Base-by-base conservation (phyloP, 2,329 filamentous ascomycete genomes). In the Beauveria rudraprayagi region DNA sequence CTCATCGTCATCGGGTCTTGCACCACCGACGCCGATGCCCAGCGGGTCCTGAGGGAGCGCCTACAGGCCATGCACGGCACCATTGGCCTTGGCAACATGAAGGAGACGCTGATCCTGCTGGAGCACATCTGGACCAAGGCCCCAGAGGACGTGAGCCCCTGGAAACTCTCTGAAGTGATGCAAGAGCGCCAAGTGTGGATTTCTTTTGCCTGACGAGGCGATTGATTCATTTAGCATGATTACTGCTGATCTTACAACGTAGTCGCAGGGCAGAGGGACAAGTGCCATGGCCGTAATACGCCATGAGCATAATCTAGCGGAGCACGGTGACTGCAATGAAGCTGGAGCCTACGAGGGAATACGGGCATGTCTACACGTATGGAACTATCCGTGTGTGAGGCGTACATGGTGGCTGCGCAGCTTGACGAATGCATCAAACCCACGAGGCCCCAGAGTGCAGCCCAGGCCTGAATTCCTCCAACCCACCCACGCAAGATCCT, bases 391-490 rank as follows among this genome's bases (percentile, higher is more conserved):
- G 19, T 60, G 58, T 16, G 58, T 54, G n/a, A 47, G 19, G n/a
- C 51, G 40, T 16, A 55, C 22, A 28, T 97, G 93, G 74, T 89
- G 95, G 79, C 90, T 96, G 86, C 97, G 96, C 69, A 96, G 82
- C 81, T 94, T 96, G 70, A 95, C 88, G 71, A 97, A 97, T 72
- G 96, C 91, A 68, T 97, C 93, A 71, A 95, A 97, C 11, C 92
- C 93, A 69, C 92, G 96, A 68, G 80, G 87, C 76, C 91, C 94
- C 69, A 97, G 77, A 9, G 92, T 97, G 67, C 92, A 88, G n/a
- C 93, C 93, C 74, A 90, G 92, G 65, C 93, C 93, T 63, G 92
- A 96, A 72, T 96, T 91, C 80, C 97, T 97, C 92, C 92, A 97
- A 11, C 93, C 93, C 3, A 92, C 94, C 91, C 91, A 96, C 19